Evolutionary conservation across 1,284 basidiomycete species (phyloP), one percentile per base, ranked within the genome.

Genomic region (Apiotrichum sp.): DNA sequence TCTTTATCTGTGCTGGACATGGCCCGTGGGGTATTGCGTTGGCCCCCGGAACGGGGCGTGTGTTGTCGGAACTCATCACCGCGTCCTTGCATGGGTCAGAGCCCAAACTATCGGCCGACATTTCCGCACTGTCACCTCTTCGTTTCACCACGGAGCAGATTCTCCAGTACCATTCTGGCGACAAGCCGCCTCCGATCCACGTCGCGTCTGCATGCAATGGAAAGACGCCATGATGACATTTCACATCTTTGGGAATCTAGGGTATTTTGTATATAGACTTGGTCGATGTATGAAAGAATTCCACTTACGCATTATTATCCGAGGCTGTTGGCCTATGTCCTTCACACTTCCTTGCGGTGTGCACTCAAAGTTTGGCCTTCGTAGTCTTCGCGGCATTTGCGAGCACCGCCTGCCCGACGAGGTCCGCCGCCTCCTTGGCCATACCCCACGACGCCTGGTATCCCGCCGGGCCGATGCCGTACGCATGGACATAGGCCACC

Each of bases 401-500:
- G 7, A 56, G 39, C 3, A 49, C 29, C 3, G 47, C 56, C 22
- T 56, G 48, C 1, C 56, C 59, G 1, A 70, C 64, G 22, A 73
- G 55, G 39, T 65, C 50, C 8, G 44, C 51, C 4, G 67, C 65
- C 40, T 71, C 70, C 33, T 65, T 50, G 16, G 69, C 71, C 41
- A 67, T 64, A 1, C 71, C 70, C 62, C 65, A 65, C 35, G 56
- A 59, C 9, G 66, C 69, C 55, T 73, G 70, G 55, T 64, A 71
- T 6, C 70, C 69, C n/a, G 70, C 65, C 6, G 66, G 65, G n/a
- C 69, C 61, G 42, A 63, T 62, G 50, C 66, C 62, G 54, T 65
- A 62, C 39, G 65, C 57, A 42, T 67, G 65, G 39, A 67, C 57
- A 45, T 64, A 41, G 35, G 55, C 51, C n/a, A 57, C 52, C 4